Conservation (phyloP, 441 rosid species). For the Erodium moschatum region DNA sequence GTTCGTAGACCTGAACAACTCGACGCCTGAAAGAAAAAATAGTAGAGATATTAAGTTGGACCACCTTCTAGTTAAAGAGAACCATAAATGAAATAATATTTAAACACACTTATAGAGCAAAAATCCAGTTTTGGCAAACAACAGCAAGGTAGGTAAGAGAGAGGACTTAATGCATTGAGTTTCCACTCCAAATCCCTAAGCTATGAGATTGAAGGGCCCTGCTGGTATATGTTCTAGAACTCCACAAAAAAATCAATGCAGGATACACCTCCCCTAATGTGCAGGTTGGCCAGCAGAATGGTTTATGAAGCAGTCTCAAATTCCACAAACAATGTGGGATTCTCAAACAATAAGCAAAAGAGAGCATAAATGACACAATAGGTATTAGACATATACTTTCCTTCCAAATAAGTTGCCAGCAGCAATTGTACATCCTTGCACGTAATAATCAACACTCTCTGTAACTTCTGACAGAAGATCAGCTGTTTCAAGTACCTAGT, state of each 20-base stretch:
- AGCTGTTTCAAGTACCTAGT: slow-evolving; percentile 95
- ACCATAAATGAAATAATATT: not conserved
- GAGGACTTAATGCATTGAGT: not conserved
- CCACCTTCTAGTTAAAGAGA: not conserved
- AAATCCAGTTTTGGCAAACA: not conserved
- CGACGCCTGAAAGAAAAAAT: slow-evolving; percentile 57
- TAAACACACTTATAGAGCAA: not conserved
- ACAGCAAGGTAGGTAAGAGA: not conserved
- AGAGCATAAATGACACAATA: not conserved
- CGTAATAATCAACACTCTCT: slow-evolving; percentile 96
- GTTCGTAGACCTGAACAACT: slow-evolving; percentile 89
- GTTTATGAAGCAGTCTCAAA: not conserved
- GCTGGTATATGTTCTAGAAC: too few relatives aligned
- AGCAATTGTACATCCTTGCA: slow-evolving; percentile 92
- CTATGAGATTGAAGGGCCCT: too few relatives aligned
- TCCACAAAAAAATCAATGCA: not conserved
- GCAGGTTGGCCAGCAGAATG: not conserved
- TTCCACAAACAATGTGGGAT: slow-evolving; percentile 4
- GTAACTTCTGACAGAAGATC: slow-evolving; percentile 97
- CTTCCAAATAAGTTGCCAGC: slow-evolving; percentile 99
- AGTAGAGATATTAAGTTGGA: slow-evolving; percentile 12
- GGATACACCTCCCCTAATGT: not conserved
- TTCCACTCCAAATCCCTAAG: not conserved
- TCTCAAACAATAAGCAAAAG: not conserved
- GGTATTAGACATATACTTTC: slow-evolving; percentile 30